Evolutionary conservation across 345 rosid species (phyloP), one percentile per base, ranked within the genome.

Genomic region (Raphanus raphanistrum): DNA sequence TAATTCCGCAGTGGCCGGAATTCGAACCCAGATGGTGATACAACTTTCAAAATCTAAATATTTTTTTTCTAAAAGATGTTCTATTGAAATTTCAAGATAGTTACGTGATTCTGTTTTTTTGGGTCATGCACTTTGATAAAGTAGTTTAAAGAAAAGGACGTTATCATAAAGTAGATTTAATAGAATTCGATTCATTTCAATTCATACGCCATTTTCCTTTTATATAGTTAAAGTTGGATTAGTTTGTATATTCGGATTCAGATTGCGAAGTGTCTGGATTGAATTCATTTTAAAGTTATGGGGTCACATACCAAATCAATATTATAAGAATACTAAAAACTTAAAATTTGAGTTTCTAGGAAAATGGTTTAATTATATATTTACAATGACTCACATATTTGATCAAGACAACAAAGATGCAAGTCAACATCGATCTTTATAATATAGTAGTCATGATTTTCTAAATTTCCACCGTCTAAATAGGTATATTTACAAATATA

Each of bases 391-490:
- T 45, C 55, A n/a, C 55, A 48, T 48, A 48, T 48, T 13, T 52
- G 58, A 28, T 15, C 25, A 43, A 63, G 32, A 63, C 35, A 74
- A 65, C 27, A 65, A 36, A 74, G 45, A 9, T 27, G 21, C 32
- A 13, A 12, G 68, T 59, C 67, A 57, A 66, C 15, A 75, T 55
- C 32, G 8, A 25, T 74, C 32, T 27, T 27, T 11, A 57, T 2
- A 48, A 73, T 57, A 73, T 15, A 33, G 13, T 32, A 69, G 63
- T 68, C 50, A 70, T 21, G 6, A 55, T 33, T 5, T 55, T 33
- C 41, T 69, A 63, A 69, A 36, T 10, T 68, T 58, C 57, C 80
- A 76, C 80, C 74, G 70, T 69, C 57, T 76, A 61, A 60, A 62
- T 50, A 76, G 63, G 63, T 76, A 32, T 21, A 7, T 2, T 32